These are phyloP conservation scores for Ophiostoma australiae DNA, from an alignment of 2,329 filamentous ascomycete species.

Conservation along the genomic window DNA sequence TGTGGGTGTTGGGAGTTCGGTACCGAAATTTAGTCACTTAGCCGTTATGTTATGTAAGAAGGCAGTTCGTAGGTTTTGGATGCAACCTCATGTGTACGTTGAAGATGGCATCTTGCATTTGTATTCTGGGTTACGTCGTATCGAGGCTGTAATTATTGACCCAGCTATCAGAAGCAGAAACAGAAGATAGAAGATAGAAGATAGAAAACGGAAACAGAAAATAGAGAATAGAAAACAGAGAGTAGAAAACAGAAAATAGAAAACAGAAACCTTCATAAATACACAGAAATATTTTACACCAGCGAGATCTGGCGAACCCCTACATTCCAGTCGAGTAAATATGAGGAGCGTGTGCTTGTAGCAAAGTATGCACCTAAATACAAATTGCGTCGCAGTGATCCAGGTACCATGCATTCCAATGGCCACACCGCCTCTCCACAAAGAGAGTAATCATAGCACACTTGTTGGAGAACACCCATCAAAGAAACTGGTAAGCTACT, in stretches of 20 bases:
- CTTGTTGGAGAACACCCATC: neutral
- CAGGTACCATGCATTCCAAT: conserved; percentile 2
- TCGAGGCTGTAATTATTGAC: neutral
- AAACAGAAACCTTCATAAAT: neutral
- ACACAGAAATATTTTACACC: neutral
- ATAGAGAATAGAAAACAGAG: too few species aligned
- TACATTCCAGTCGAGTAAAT: conserved; percentile 6
- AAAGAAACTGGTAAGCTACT: too few species aligned
- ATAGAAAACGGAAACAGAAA: too few species aligned
- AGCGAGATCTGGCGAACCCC: neutral
- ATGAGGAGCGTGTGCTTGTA: neutral
- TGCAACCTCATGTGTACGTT: neutral
- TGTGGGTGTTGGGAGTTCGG: neutral
- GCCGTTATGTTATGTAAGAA: too few species aligned
- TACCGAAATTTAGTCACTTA: neutral
- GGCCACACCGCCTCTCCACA: neutral
- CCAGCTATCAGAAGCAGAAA: neutral
- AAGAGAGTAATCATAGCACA: neutral
- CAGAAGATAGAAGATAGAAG: too few species aligned
- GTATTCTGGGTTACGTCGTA: neutral
- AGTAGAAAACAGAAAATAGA: too few species aligned
- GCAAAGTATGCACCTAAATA: neutral
- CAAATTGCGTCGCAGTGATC: neutral
- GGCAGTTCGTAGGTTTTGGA: neutral
- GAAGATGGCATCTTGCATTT: neutral